Evolutionary conservation across 164 flowering plant species (phyloP).

Genomic region (Warburgia ugandensis): DNA sequence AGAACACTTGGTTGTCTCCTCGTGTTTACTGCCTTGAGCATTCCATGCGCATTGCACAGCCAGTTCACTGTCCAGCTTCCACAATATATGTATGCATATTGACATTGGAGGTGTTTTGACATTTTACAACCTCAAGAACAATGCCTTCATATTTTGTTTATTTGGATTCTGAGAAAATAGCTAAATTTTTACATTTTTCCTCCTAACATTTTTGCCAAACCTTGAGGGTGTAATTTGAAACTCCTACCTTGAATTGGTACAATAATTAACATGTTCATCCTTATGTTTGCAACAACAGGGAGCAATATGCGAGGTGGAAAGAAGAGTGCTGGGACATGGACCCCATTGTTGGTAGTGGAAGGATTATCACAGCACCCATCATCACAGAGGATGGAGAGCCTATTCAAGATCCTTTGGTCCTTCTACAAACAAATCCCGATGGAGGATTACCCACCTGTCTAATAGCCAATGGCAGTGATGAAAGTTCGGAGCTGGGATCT

Average conservation of each 20-base stretch:
- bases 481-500: constrained; percentile 8
- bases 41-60: no score
- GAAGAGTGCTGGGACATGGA: constrained; percentile 73
- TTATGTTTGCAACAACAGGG: constrained; percentile 40
- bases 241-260: no score
- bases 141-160: no score
- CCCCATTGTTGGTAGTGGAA: constrained; percentile 88
- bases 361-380: constrained; percentile 82
- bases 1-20: no score
- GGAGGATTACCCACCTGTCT: constrained; percentile 19
- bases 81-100: no score
- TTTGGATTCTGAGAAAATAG: no score
- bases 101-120: no score
- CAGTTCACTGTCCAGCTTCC: no score
- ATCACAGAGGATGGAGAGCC: constrained; percentile 84
- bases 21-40: no score
- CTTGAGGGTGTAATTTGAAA: neutral
- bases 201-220: neutral
- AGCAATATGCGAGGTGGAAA: constrained; percentile 69
- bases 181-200: no score
- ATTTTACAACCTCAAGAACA: no score
- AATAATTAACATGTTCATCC: neutral
- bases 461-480: constrained; percentile 18
- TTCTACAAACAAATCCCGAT: constrained; percentile 48
- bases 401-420: constrained; percentile 74